Percentiles rank a stretch among this genome's conserved stretches.
phyloP scores from a whole-genome alignment of 306 rosid genomes.

The Purshia tridentata region DNA sequence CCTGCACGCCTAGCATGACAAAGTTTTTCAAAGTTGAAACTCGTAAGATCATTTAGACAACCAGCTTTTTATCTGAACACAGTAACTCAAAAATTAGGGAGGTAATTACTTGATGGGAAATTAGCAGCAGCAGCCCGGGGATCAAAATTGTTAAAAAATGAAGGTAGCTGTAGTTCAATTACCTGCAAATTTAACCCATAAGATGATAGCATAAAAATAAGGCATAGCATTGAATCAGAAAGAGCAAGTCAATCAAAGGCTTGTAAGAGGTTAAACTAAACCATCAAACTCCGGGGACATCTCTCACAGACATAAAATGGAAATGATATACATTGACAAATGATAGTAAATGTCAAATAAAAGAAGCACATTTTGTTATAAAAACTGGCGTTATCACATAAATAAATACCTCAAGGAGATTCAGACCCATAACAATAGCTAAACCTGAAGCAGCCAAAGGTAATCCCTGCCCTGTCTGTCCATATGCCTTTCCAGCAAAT shows the following conservation, averaged over 20 bases:
- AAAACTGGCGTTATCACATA: neutral
- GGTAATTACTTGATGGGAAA: conserved; percentile 78
- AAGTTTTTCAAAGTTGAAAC: conserved; percentile 23
- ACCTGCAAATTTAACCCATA: conserved; percentile 42
- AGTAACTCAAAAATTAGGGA: neutral
- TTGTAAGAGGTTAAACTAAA: neutral
- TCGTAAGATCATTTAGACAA: conserved; percentile 13
- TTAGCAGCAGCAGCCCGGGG: conserved; percentile 86
- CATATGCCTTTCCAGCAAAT: conserved; percentile 96
- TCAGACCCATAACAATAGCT: conserved; percentile 90
- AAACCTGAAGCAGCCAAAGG: conserved; percentile 92
- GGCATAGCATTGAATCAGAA: neutral
- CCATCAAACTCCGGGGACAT: neutral
- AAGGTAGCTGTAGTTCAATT: conserved; percentile 79
- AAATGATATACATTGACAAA: neutral
- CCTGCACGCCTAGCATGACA: conserved; percentile 72
- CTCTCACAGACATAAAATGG: neutral
- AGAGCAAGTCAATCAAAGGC: neutral
- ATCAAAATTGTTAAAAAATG: conserved; percentile 84
- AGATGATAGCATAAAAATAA: neutral
- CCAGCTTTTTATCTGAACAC: neutral
- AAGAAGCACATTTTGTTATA: neutral
- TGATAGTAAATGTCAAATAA: neutral
- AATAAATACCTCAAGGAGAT: conserved; percentile 76
- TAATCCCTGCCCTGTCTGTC: conserved; percentile 94